phyloP scores from a whole-genome alignment of 371 early-diverging fungal genomes.

The Choanephora cucurbitarum region DNA sequence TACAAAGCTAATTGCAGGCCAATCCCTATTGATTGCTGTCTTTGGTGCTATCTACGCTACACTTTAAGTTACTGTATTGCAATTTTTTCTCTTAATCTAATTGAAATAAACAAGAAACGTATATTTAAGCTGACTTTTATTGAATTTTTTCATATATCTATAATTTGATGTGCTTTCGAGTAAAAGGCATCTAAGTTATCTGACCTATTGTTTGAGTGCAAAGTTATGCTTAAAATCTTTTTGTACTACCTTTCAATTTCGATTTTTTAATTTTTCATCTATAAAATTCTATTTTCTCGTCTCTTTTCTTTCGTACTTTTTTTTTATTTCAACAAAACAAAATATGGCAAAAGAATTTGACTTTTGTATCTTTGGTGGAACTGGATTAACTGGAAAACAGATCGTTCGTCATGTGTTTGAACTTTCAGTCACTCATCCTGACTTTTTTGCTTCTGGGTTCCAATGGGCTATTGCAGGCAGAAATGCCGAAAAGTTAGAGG shows the following conservation, averaged over 20 bases:
- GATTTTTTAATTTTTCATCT: conserved; percentile 5
- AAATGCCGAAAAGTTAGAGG: conserved; percentile 47
- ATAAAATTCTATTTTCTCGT: not conserved
- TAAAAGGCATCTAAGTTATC: too few relatives aligned
- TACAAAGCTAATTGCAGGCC: not conserved
- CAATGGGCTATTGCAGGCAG: conserved; percentile 76
- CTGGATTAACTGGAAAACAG: conserved; percentile 83
- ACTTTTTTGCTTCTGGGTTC: conserved; percentile 26
- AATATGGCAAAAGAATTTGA: conserved; percentile 26
- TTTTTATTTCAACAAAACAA: not conserved
- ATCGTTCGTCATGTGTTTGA: conserved; percentile 69
- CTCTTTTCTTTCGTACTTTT: conserved; percentile 6
- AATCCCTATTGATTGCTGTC: not conserved
- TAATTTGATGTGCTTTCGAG: too few relatives aligned
- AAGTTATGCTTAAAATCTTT: not conserved
- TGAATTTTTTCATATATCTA: too few relatives aligned
- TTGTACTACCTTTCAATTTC: not conserved
- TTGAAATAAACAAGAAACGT: not conserved
- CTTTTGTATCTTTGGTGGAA: conserved; percentile 84
- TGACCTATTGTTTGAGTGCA: too few relatives aligned
- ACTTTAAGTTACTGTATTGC: not conserved
- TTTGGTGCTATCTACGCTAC: not conserved
- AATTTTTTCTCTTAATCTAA: not conserved
- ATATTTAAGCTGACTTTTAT: not conserved
- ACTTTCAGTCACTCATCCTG: conserved; percentile 22